Percentiles rank a stretch among this genome's conserved stretches.
Conservation (phyloP, 805 yeast genomes). For the Saturnispora zaruensis region DNA sequence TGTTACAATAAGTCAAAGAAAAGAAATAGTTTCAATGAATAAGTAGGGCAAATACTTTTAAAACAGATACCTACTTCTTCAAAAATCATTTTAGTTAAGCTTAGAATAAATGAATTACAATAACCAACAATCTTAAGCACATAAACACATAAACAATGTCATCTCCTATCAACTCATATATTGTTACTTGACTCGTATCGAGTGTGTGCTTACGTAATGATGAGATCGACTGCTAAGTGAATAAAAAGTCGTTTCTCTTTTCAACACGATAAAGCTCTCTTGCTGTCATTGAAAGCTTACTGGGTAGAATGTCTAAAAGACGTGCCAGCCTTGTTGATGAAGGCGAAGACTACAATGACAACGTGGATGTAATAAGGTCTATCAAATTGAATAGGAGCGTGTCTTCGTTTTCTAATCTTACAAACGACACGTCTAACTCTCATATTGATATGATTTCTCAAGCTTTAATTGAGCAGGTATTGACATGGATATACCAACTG, state of each 20-base stretch:
- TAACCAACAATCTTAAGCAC: too few relatives aligned
- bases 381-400: not conserved
- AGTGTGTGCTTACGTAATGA: not conserved
- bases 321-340: constrained; percentile 1
- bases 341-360: not conserved
- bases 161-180: not conserved
- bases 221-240: not conserved
- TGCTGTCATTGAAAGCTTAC: not conserved
- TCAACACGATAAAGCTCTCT: not conserved
- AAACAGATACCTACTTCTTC: not conserved
- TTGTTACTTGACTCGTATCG: not conserved
- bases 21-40: not conserved
- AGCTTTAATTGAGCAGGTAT: not conserved
- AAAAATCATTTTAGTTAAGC: not conserved
- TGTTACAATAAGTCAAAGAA: not conserved
- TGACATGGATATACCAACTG: not conserved
- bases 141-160: too few relatives aligned
- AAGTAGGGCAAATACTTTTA: not conserved
- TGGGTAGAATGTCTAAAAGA: constrained; percentile 6
- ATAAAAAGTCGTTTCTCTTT: not conserved
- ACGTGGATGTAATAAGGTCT: not conserved
- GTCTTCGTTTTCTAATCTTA: not conserved
- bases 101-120: too few relatives aligned
- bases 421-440: not conserved
- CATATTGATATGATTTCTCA: constrained; percentile 1